A percentile compares a stretch with the other conserved stretches of the same genome.
Conservation (phyloP, 768 basidiomycete genomes). For the Leucosporidium creatinivorum region DNA sequence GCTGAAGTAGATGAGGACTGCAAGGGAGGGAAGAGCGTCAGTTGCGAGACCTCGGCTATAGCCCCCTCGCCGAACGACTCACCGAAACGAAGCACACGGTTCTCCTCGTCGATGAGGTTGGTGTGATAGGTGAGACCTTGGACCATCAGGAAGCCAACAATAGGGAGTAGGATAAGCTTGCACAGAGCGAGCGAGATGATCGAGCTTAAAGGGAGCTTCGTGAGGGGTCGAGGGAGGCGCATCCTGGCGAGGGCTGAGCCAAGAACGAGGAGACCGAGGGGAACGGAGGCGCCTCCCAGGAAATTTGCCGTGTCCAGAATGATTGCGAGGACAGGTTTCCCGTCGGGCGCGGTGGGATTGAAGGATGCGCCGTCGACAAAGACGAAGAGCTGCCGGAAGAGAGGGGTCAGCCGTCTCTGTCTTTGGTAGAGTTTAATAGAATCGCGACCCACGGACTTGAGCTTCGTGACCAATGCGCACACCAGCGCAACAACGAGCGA, state of each 20-base stretch:
- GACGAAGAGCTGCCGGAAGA: constrained; percentile 52
- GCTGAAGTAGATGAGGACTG: neutral
- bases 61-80: constrained; percentile 47
- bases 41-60: too few species aligned
- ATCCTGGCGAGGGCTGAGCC: constrained; percentile 60
- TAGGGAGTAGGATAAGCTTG: constrained; percentile 54
- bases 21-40: neutral
- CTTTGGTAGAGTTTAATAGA: too few species aligned
- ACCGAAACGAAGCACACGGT: constrained; percentile 56
- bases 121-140: constrained; percentile 46
- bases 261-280: constrained; percentile 56
- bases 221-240: constrained; percentile 46
- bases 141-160: constrained; percentile 57
- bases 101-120: constrained; percentile 49
- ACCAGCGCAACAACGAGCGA: constrained; percentile 53
- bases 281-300: constrained; percentile 58
- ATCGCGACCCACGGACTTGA: constrained; percentile 51
- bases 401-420: too few species aligned
- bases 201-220: constrained; percentile 49
- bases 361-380: constrained; percentile 44
- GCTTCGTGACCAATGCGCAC: constrained; percentile 52
- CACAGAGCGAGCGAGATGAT: constrained; percentile 52
- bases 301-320: constrained; percentile 50
- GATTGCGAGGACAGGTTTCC: neutral
- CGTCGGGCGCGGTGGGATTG: constrained; percentile 2